These are phyloP conservation scores for Russula griseocarnosa DNA, from an alignment of 768 basidiomycete genomes.

Conservation along the genomic window DNA sequence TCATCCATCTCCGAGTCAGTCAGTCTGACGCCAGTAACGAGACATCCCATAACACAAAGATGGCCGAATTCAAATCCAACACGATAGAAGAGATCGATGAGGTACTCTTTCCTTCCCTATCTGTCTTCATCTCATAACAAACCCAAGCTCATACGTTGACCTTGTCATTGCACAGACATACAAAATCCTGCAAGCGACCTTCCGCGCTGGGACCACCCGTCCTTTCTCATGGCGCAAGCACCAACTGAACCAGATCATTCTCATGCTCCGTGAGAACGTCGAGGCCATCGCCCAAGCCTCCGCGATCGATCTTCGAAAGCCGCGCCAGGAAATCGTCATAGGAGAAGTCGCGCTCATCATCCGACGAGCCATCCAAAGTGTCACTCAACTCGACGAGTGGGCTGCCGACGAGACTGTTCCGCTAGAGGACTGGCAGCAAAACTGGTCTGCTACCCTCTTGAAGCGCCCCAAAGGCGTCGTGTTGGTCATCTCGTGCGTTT, in stretches of 20 bases:
- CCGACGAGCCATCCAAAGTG: constrained; percentile 31
- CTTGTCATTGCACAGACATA: constrained; percentile 12
- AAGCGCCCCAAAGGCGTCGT: constrained; percentile 60
- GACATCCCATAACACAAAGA: background rate
- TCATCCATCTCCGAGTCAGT: no score
- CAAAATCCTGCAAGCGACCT: constrained; percentile 39
- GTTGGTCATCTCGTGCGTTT: constrained; percentile 55
- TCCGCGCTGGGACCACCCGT: constrained; percentile 60
- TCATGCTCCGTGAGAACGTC: constrained; percentile 58
- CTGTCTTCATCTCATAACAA: background rate
- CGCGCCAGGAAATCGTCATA: constrained; percentile 28
- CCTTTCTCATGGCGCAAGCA: constrained; percentile 56
- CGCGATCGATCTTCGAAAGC: constrained; percentile 34
- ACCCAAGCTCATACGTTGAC: background rate
- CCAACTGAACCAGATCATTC: constrained; percentile 61
- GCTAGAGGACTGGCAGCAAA: constrained; percentile 43
- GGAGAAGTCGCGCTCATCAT: constrained; percentile 47
- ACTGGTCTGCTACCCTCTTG: constrained; percentile 51
- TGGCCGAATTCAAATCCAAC: constrained; percentile 17
- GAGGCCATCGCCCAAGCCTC: constrained; percentile 48
- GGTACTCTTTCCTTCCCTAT: background rate
- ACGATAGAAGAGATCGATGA: constrained; percentile 15
- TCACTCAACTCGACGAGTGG: constrained; percentile 55
- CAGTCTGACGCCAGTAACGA: background rate
- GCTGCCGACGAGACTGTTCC: constrained; percentile 39